Conservation (phyloP, 2,329 filamentous ascomycete species). For the Fusarium sp. region DNA sequence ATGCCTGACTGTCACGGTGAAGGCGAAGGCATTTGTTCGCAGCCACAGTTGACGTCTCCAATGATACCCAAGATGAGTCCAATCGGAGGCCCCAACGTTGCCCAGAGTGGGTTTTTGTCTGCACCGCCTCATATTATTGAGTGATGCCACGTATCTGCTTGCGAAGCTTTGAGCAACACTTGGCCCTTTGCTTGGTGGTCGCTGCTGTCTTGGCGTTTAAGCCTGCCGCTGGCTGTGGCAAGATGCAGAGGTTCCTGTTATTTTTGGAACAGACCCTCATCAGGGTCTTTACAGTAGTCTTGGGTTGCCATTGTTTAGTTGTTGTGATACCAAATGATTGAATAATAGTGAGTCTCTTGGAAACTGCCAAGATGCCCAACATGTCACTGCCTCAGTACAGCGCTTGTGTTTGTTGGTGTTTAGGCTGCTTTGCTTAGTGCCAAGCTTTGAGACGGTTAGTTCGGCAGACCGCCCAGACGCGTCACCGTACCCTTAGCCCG, state of each 20-base stretch:
- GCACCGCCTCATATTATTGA: conserved; percentile 24
- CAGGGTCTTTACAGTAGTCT: neutral
- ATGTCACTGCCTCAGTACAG: neutral
- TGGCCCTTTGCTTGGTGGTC: neutral
- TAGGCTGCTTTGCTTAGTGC: neutral
- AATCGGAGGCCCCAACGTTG: conserved; percentile 8
- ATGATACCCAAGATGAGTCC: neutral
- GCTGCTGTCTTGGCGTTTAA: conserved; percentile 21
- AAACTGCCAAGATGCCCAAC: neutral
- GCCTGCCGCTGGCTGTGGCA: conserved; percentile 8
- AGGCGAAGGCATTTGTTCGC: neutral
- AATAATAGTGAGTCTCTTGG: neutral
- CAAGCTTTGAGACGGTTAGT: conserved; percentile 21
- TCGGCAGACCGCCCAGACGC: conserved; percentile 21
- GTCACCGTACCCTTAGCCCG: neutral
- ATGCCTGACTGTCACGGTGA: conserved; percentile 1
- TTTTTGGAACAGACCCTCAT: conserved; percentile 20
- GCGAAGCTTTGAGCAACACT: conserved; percentile 14
- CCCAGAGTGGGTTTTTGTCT: conserved; percentile 9
- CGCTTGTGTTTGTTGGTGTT: neutral
- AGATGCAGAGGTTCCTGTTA: conserved; percentile 13
- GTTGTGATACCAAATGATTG: neutral
- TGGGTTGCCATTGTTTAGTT: neutral
- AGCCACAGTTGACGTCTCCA: conserved; percentile 24
- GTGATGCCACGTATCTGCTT: conserved; percentile 32